These are phyloP conservation scores for Cladosporium oxysporum DNA, from an alignment of 2,329 filamentous ascomycete genomes.

Conservation along the genomic window DNA sequence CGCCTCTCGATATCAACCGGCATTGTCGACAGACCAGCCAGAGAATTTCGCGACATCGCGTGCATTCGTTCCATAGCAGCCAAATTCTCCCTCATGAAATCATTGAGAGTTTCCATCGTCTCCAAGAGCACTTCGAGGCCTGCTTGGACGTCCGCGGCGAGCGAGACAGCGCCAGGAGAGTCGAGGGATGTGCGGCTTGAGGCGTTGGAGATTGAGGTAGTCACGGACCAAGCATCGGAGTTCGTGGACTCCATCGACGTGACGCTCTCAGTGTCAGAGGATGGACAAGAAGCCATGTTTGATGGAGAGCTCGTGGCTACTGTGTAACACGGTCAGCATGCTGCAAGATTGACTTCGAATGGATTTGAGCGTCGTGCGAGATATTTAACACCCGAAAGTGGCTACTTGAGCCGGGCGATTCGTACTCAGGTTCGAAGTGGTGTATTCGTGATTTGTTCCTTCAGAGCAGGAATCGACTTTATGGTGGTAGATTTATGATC, in stretches of 20 bases:
- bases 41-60: no score
- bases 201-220: not conserved
- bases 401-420: not conserved
- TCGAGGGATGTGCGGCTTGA: not conserved
- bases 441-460: not conserved
- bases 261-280: not conserved
- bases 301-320: not conserved
- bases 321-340: not conserved
- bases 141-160: no score
- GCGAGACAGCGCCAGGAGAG: not conserved
- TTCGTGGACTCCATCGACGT: not conserved
- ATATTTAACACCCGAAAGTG: not conserved
- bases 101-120: no score
- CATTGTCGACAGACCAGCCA: no score
- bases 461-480: not conserved
- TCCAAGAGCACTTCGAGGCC: no score
- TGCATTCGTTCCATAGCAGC: no score
- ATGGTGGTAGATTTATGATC: not conserved
- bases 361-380: not conserved
- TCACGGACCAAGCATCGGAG: not conserved
- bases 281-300: not conserved
- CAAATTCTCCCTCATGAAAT: no score
- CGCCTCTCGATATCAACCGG: not conserved
- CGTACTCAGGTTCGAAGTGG: not conserved
- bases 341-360: not conserved